Percentiles rank a stretch among this genome's conserved stretches.
These are phyloP conservation scores for Colletotrichum spaethianum DNA, from an alignment of 2,329 filamentous ascomycete species.

Conservation along the genomic window DNA sequence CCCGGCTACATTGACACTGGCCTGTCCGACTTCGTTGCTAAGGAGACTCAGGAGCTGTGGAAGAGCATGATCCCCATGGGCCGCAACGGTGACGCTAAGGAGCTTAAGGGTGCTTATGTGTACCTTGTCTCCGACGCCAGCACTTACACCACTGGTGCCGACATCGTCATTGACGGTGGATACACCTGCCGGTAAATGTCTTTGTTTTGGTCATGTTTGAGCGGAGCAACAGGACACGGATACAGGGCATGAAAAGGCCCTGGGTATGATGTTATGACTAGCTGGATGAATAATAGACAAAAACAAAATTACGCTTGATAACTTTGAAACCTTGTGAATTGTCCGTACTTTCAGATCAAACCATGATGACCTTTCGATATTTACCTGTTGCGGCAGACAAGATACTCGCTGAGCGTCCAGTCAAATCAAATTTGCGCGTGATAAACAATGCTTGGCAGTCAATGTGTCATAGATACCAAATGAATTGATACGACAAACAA, in stretches of 20 bases:
- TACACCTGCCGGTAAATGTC: constrained; percentile 65
- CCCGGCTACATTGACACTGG: constrained; percentile 80
- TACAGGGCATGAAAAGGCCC: constrained; percentile 5
- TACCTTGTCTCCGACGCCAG: constrained; percentile 83
- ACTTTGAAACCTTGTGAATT: too few species aligned
- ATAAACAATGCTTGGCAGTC: too few species aligned
- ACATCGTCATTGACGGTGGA: constrained; percentile 81
- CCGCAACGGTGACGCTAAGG: constrained; percentile 76
- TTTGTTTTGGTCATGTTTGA: background rate
- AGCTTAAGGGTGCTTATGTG: constrained; percentile 84
- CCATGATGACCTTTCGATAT: too few species aligned
- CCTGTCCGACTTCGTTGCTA: constrained; percentile 75
- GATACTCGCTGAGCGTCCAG: too few species aligned
- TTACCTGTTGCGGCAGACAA: too few species aligned
- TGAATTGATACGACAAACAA: background rate
- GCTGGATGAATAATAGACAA: constrained; percentile 17
- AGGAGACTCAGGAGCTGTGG: constrained; percentile 80
- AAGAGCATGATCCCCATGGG: constrained; percentile 82
- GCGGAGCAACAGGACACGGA: constrained; percentile 27
- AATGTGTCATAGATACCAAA: too few species aligned
- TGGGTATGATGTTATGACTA: constrained; percentile 37
- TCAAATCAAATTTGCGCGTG: too few species aligned
- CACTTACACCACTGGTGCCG: constrained; percentile 80
- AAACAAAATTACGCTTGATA: background rate
- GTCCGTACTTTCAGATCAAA: too few species aligned